Evolutionary conservation across 306 rosid species (phyloP), one percentile per base, ranked within the genome.

Genomic region (Crataegus laevigata): DNA sequence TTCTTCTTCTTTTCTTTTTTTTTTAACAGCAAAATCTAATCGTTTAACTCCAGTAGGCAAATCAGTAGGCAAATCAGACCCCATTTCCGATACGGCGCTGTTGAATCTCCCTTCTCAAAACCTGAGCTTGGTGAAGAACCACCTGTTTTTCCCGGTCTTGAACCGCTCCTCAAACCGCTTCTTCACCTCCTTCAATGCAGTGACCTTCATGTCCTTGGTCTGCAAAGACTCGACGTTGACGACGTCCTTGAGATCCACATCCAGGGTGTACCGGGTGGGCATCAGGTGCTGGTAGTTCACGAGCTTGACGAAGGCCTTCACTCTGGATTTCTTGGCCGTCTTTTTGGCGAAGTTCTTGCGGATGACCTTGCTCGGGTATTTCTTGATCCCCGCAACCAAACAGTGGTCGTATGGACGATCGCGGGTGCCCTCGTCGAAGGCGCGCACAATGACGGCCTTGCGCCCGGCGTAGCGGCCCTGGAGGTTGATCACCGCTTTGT

Each of bases 401-500:
- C 88, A 85, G 79, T 85, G 86, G 43, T 84, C 88, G 51, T 79
- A 85, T 10, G 84, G 60, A 1, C 88, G 86, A 30, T 85, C 88
- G 19, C 88, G 86, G 3, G 88, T 82, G 8, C 88, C 84, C 3
- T 85, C 88, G 74, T 85, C 88, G 64, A 85, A 85, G 60, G 73
- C 71, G 32, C 85, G 85, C 3, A 85, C 78, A 36, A 82, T 85
- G 43, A 85, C 88, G 4, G 86, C 88, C 73, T 85, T 85, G 40
- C 86, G 86, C 4, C 88, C 88, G 18, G 88, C 88, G 74, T 82
- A 85, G 72, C 88, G 82, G 11, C 88, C 84, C 24, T 85, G 88
- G 40, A 85, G 86, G 60, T 82, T 73, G 77, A 85, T 52, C 10
- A 82, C 84, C 25, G 88, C 88, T 78, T 85, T 79, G 82, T 85